Evolutionary conservation across 495 filamentous ascomycete species (phyloP), one percentile per base, ranked within the genome.

Genomic region (Xanthoparmelia taractica): DNA sequence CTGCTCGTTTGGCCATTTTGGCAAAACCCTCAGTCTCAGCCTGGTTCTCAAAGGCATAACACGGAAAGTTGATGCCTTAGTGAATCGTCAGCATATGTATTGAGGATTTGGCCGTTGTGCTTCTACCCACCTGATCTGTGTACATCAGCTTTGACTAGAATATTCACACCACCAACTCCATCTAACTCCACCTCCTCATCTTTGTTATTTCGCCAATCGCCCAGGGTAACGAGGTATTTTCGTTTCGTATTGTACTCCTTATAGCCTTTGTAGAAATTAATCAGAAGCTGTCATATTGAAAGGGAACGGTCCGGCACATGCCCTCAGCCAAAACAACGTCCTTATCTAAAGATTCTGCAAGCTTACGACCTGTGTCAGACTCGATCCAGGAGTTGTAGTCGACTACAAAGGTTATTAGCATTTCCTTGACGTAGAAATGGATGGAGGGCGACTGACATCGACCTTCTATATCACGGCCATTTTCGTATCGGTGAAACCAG

Each of bases 331-430:
- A 75, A 66, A 98, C 79, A 40, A 85, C 77, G 68, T 96, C 86
- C 71, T 90, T 89, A 63, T 85, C 76, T n/a, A 96, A 81, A 38
- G 78, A 84, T 17, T 81, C 73, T 15, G 88, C 83, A 54, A 97
- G 80, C 63, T 84, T 87, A 23, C 86, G 84, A 60, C 79, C 92
- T 72, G 91, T 87, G 50, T 88, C 85, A 23, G 94, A 95, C 78
- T 98, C 94, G 68, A 96, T 85, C 94, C 94, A 98, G 0, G 94
- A 98, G 77, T 98, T 98, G 77, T 97, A 98, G 73, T 98, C 94
- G 69, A 97, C 91, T 96, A 67, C 29, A 38, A 13, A 54, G 61
- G 25, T 68, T 62, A 70, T 69, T 57, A 34, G 63, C 17, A 38
- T 47, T 58, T 25, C 36, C 54, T 72, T 57, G 68, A 25, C 12